Conservation (phyloP, 2,329 filamentous ascomycete genomes). For the Nakataea oryzae region DNA sequence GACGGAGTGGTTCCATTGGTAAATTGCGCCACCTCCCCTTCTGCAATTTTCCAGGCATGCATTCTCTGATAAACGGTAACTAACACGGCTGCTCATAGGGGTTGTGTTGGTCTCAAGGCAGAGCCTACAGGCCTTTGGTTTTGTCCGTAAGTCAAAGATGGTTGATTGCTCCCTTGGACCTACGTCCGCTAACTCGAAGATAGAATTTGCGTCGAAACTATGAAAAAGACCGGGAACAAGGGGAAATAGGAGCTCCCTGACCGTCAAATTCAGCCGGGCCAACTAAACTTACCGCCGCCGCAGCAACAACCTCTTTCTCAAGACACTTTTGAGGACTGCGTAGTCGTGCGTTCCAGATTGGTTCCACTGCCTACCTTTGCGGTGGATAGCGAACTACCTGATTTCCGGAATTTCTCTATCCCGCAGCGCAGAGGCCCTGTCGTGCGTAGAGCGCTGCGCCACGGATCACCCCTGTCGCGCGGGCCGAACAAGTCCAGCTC, state of each 20-base stretch:
- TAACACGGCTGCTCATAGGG: not conserved
- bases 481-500: not conserved
- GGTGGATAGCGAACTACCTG: not conserved
- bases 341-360: not conserved
- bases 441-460: constrained; percentile 1
- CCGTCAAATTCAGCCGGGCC: not conserved
- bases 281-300: not conserved
- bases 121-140: constrained; percentile 60
- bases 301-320: not conserved
- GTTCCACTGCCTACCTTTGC: too few relatives aligned
- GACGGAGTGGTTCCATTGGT: constrained; percentile 85
- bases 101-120: constrained; percentile 56
- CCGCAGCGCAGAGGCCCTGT: constrained; percentile 1
- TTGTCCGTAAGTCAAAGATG: constrained; percentile 33
- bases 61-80: not conserved
- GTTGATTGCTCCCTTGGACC: not conserved
- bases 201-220: constrained; percentile 25
- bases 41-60: not conserved
- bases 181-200: not conserved
- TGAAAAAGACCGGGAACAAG: constrained; percentile 28
- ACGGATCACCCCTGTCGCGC: not conserved
- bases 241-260: constrained; percentile 8
- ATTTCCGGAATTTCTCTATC: not conserved
- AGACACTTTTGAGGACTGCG: not conserved
- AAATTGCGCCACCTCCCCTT: not conserved